Conservation (phyloP, 2,329 filamentous ascomycete genomes). For the Blumeriella jaapii region DNA sequence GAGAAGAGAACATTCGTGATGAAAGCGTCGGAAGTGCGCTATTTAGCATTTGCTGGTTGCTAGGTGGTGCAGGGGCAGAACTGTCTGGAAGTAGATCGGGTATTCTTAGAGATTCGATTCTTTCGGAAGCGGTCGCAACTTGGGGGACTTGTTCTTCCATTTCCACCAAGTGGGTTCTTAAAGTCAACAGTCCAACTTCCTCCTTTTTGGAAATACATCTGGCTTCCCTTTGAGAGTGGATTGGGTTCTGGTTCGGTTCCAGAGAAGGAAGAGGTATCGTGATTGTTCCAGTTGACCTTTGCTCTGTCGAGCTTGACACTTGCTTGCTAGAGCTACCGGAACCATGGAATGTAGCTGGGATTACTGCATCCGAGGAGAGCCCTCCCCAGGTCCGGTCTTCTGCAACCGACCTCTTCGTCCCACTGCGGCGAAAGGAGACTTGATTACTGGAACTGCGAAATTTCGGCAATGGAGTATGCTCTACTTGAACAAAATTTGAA, state of each 20-base stretch:
- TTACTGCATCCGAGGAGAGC: conserved; percentile 12
- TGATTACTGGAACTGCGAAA: neutral
- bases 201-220: no score
- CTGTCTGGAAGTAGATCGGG: no score
- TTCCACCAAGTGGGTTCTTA: no score
- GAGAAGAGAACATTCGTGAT: no score
- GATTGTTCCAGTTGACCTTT: neutral
- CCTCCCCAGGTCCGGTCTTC: neutral
- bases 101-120: no score
- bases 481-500: conserved; percentile 17
- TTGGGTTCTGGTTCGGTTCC: neutral
- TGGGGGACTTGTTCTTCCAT: no score
- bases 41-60: no score
- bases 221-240: neutral
- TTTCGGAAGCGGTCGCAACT: no score
- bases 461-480: conserved; percentile 17
- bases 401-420: neutral
- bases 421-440: neutral
- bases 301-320: neutral
- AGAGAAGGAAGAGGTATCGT: no score
- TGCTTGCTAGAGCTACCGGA: neutral
- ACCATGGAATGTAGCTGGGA: conserved; percentile 15
- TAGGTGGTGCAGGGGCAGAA: no score
- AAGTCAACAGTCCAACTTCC: no score
- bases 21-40: no score